Evolutionary conservation across 2,329 filamentous ascomycete genomes (phyloP).

Genomic region (Blastomyces silverae): DNA sequence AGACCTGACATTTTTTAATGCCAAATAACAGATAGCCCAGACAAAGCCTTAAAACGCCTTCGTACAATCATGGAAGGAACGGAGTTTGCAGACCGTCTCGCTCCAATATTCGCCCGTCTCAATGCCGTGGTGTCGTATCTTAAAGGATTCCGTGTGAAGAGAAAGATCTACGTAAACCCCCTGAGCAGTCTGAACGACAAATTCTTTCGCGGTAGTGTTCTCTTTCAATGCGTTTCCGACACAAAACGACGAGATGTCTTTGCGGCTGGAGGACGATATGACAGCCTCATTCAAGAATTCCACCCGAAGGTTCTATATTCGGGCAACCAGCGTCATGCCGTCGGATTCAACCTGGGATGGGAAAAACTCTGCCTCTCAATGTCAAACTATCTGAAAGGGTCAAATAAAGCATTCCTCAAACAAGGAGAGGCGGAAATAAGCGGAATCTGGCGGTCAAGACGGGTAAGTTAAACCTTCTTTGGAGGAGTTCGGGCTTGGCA

Average conservation of each 20-base stretch:
- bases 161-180: constrained; percentile 76
- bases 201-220: constrained; percentile 76
- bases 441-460: constrained; percentile 54
- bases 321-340: constrained; percentile 66
- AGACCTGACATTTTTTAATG: constrained; percentile 45
- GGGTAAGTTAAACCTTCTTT: constrained; percentile 46
- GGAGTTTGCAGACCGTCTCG: constrained; percentile 46
- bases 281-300: constrained; percentile 78
- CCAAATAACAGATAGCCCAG: constrained; percentile 59
- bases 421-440: constrained; percentile 59
- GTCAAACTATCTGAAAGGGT: constrained; percentile 45
- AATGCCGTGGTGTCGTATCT: constrained; percentile 70
- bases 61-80: constrained; percentile 50
- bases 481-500: no score
- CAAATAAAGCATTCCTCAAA: constrained; percentile 55
- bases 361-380: constrained; percentile 67
- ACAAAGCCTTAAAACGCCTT: constrained; percentile 63
- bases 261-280: constrained; percentile 89
- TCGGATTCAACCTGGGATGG: constrained; percentile 88
- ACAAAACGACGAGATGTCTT: constrained; percentile 75
- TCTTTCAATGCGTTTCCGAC: constrained; percentile 89
- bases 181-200: constrained; percentile 84
- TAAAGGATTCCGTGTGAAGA: constrained; percentile 65
- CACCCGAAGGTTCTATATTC: constrained; percentile 60
- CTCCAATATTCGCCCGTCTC: constrained; percentile 64